Evolutionary conservation across 345 rosid genomes (phyloP).

Genomic region (Pelargonium nanum): DNA sequence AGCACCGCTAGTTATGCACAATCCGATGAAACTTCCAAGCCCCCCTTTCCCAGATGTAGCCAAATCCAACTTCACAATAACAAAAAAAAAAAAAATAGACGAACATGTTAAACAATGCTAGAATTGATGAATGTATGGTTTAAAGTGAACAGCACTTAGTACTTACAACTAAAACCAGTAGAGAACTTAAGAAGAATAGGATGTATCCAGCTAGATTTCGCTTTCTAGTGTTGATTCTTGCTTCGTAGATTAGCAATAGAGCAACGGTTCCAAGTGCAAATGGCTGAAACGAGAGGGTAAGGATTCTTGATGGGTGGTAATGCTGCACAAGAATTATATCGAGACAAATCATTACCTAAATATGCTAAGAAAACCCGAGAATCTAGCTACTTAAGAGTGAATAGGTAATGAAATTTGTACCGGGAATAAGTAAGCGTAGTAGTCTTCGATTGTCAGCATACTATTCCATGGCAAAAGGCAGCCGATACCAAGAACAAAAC

Average conservation of each 20-base stretch:
- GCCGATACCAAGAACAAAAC: constrained; percentile 79
- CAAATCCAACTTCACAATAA: constrained; percentile 46
- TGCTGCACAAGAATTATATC: constrained; percentile 24
- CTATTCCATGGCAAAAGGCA: constrained; percentile 80
- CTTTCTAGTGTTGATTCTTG: constrained; percentile 52
- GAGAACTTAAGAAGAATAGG: constrained; percentile 45
- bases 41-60: constrained; percentile 78
- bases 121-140: background rate
- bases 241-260: constrained; percentile 50
- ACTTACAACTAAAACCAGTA: constrained; percentile 62
- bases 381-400: background rate
- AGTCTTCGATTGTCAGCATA: constrained; percentile 69
- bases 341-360: background rate
- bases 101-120: background rate
- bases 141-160: background rate
- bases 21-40: constrained; percentile 47
- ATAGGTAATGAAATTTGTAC: constrained; percentile 18
- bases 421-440: constrained; percentile 52
- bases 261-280: constrained; percentile 53
- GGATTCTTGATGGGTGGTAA: constrained; percentile 68
- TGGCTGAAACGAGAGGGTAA: constrained; percentile 74
- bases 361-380: background rate
- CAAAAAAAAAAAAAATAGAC: background rate
- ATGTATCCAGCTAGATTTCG: constrained; percentile 61
- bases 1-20: constrained; percentile 46